Evolutionary conservation across 257 asterid species (phyloP), one percentile per base, ranked within the genome.

Genomic region (Cinchona pubescens): DNA sequence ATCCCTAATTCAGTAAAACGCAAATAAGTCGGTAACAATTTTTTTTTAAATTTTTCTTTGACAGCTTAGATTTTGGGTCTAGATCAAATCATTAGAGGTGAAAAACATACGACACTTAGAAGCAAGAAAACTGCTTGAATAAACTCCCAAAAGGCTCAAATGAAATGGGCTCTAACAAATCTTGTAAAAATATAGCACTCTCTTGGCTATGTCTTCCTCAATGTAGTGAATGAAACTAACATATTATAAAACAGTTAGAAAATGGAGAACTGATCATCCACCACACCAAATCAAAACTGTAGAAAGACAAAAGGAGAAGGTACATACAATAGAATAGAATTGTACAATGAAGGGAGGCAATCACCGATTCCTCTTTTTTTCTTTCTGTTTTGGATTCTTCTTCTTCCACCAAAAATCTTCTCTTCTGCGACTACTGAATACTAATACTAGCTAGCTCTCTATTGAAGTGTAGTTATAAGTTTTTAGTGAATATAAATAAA

Each of bases 31-130:
- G 9, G n/a, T 12, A 42, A 37, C 27, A 30, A 45, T 18, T 16
- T 56, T 18, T 59, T 51, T 27, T n/a, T n/a, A n/a, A n/a, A n/a
- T n/a, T n/a, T n/a, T n/a, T n/a, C n/a, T n/a, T n/a, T n/a, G n/a
- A 63, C 71, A 76, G 53, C 40, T 67, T 60, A 56, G 76, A 68
- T 55, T 66, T 81, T 60, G 45, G 15, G 8, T 66, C 37, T 16
- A 4, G 35, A 51, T 38, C 10, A 55, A 40, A 40, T n/a, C 13
- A 67, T 21, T 51, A 7, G 43, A 29, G 14, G 15, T 56, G 16
- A 37, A 55, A 5, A 55, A 40, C n/a, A n/a, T n/a, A n/a, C n/a
- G n/a, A n/a, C n/a, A n/a, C n/a, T n/a, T n/a, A n/a, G n/a, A 23
- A 56, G 13, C 14, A 8, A 16, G 14, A 5, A 19, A 69, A 4